Evolutionary conservation across 495 filamentous ascomycete genomes (phyloP).

Genomic region (Geoglossum glabrum): DNA sequence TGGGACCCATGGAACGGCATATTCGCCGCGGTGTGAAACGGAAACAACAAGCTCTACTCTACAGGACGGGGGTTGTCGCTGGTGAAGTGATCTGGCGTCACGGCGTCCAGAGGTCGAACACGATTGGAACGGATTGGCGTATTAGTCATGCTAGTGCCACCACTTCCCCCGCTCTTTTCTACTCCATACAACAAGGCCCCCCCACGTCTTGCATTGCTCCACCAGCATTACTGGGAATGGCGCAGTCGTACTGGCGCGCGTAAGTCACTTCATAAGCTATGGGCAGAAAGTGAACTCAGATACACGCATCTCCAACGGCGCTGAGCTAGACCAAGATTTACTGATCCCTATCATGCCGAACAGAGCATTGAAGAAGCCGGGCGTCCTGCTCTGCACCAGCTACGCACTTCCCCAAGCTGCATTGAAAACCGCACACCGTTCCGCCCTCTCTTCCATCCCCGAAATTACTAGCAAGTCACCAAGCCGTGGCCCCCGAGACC

Average conservation of each 20-base stretch:
- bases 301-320: background rate
- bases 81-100: background rate
- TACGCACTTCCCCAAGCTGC: too few relatives aligned
- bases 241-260: background rate
- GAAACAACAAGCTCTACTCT: background rate
- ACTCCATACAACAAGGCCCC: background rate
- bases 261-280: background rate
- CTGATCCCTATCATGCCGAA: background rate
- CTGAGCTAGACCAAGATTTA: background rate
- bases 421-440: constrained; percentile 34
- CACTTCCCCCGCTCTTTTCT: background rate
- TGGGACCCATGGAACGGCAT: constrained; percentile 11
- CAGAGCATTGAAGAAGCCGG: background rate
- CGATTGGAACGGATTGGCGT: background rate
- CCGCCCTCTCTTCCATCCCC: constrained; percentile 22
- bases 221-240: background rate
- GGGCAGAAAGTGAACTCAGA: background rate
- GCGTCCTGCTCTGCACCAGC: too few relatives aligned
- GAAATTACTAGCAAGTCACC: constrained; percentile 15
- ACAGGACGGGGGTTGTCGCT: background rate
- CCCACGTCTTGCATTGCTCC: background rate
- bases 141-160: background rate
- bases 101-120: background rate
- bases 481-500: constrained; percentile 25
- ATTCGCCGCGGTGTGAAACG: background rate